Evolutionary conservation across 768 basidiomycete genomes (phyloP), one percentile per base, ranked within the genome.

Genomic region (Leccinum fibrillosum): DNA sequence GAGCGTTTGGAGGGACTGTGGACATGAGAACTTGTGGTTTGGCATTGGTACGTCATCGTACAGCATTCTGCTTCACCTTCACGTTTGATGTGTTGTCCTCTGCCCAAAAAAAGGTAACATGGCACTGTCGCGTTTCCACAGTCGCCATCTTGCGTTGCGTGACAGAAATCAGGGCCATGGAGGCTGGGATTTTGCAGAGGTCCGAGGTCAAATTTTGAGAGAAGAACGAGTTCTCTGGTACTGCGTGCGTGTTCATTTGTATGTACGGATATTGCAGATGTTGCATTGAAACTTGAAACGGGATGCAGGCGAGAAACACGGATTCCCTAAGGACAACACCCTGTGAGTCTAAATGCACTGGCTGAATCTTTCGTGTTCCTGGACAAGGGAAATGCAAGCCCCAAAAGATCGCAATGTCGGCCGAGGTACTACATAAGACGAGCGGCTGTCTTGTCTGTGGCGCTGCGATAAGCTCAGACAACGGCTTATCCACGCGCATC

Each of bases 11-110:
- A 68, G 67, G 50, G 57, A 71, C 19, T 70, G 61, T 45, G 72
- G 74, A n/a, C 66, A 75, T 45, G 69, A 79, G 1, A 78, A 79
- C 26, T 50, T 71, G 28, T 71, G 69, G 69, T 72, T 72, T 21
- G 62, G 62, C 28, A 11, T 69, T 23, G 71, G 71, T 72, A 55
- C 39, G 69, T 61, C n/a, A 42, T 25, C 42, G n/a, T 11, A 50
- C n/a, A 1, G 10, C 17, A 48, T 52, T 44, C 13, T 19, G 17
- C 19, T 17, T 13, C 30, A 15, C 2, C 44, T 30, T 39, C n/a
- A 15, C 7, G 2, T 39, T 3, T 62, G 19, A 47, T 48, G 9
- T 44, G 2, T 23, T 42, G 5, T 23, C n/a, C 19, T 11, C 7
- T 15, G 19, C 19, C 19, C 23, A n/a, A n/a, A 34, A 30, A 48